phyloP scores from a whole-genome alignment of 2,329 filamentous ascomycete species.

The Phoma sp. region DNA sequence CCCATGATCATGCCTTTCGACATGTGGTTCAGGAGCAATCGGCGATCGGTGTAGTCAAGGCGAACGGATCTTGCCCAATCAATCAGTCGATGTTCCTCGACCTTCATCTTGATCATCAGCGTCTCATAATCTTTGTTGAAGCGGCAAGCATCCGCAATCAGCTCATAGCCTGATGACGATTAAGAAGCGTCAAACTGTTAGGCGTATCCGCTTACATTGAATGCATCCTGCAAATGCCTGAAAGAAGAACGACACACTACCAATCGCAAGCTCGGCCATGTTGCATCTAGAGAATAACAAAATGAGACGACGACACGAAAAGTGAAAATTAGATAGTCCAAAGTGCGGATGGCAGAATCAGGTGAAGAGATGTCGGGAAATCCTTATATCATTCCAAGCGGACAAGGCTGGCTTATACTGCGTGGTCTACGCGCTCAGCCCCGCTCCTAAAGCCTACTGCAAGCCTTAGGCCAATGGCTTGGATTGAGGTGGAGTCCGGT shows the following conservation, averaged over 20 bases:
- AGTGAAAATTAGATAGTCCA: not conserved
- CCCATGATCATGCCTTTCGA: constrained; percentile 44
- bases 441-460: constrained; percentile 28
- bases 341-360: not conserved
- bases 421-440: constrained; percentile 33
- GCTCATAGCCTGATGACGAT: constrained; percentile 39
- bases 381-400: constrained; percentile 16
- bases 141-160: constrained; percentile 46
- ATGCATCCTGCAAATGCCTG: constrained; percentile 48
- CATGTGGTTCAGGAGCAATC: constrained; percentile 39
- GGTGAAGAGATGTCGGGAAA: too few relatives aligned
- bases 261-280: constrained; percentile 35
- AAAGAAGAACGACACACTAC: constrained; percentile 42
- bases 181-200: not conserved
- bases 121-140: constrained; percentile 41
- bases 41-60: constrained; percentile 42
- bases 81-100: constrained; percentile 47
- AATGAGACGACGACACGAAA: too few relatives aligned
- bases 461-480: constrained; percentile 25
- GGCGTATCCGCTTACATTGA: constrained; percentile 28
- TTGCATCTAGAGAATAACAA: not conserved
- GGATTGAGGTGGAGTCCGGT: constrained; percentile 14
- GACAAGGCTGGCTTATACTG: constrained; percentile 21
- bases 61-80: constrained; percentile 46
- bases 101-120: constrained; percentile 45